Evolutionary conservation across 306 rosid genomes (phyloP).

Genomic region (Begonia loranthoides): DNA sequence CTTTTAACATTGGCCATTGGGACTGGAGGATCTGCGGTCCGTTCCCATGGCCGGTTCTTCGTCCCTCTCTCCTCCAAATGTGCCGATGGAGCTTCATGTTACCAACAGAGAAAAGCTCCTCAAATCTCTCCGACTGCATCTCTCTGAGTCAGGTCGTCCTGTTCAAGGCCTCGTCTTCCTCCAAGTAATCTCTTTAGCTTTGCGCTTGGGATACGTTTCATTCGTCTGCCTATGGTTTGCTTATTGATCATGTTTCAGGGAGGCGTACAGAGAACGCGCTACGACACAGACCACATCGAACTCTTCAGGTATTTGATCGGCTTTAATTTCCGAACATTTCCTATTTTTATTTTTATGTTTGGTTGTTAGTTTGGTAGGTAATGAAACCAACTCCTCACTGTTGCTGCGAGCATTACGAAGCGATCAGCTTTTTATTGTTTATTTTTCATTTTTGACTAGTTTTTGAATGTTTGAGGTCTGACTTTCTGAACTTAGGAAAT

Average conservation of each 20-base stretch:
- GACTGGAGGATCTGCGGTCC: constrained; percentile 6
- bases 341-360: neutral
- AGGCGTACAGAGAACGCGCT: constrained; percentile 71
- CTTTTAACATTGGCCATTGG: no score
- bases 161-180: constrained; percentile 69
- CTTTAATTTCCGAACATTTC: constrained; percentile 1
- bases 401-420: no score
- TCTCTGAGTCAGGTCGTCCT: constrained; percentile 36
- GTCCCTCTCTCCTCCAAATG: constrained; percentile 35
- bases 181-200: constrained; percentile 23
- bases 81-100: constrained; percentile 45
- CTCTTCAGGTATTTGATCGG: constrained; percentile 53
- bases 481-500: no score
- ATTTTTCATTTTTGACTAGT: no score
- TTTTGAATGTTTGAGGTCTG: no score
- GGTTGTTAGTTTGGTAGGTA: no score
- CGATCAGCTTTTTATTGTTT: no score
- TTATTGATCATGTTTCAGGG: constrained; percentile 27
- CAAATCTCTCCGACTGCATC: constrained; percentile 37
- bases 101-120: constrained; percentile 46
- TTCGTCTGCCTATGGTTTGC: neutral
- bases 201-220: neutral
- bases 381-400: no score
- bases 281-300: constrained; percentile 78
- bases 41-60: constrained; percentile 32